Base-by-base conservation (phyloP, 2,329 filamentous ascomycete species). In the Fusarium proliferatum region DNA sequence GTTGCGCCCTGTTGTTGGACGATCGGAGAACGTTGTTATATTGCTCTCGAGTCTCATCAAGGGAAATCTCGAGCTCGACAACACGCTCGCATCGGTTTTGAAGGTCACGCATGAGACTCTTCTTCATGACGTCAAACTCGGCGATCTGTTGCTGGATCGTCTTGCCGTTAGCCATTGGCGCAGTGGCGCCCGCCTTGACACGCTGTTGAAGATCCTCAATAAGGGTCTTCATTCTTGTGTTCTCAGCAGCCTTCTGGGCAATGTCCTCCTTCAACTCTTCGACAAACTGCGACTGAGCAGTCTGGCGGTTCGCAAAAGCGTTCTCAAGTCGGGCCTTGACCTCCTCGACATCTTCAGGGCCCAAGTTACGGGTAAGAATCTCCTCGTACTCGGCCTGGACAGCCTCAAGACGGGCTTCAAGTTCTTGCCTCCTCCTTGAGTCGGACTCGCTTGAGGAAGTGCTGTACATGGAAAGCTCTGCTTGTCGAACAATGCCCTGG, bases 101-200 rank as follows among this genome's bases (percentile, higher is more conserved):
- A 75, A 99, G 87, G 84, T 99, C 96, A 65, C 96, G 94, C 96
- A 99, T 99, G 76, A 99, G 88, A 75, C 94, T 97, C 90, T 99
- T 99, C 91, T 99, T 99, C 95, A 99, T 99, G 67, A 94, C 93
- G 83, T 99, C 96, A 78, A 99, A 99, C 81, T 99, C 96, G 66
- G 96, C 94, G 83, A 99, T 97, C 85, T 98, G 96, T 85, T 99
- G 96, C 81, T 97, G 95, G 49, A 98, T 90, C 17, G 94, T 97
- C 88, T 97, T 97, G 87, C 93, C 93, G 78, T 94, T 94, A 63
- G 90, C 85, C 80, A 92, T 94, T 33, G 91, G 88, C 34, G 86
- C 84, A 15, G 84, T 80, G 23, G 82, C 81, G 74, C 88, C 88
- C 56, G 89, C 86, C 86, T 94, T 94, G 80, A 93, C 86, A 71